These are phyloP conservation scores for Sarocladiaceae sp. DNA, from an alignment of 2,329 filamentous ascomycete genomes.

Conservation along the genomic window DNA sequence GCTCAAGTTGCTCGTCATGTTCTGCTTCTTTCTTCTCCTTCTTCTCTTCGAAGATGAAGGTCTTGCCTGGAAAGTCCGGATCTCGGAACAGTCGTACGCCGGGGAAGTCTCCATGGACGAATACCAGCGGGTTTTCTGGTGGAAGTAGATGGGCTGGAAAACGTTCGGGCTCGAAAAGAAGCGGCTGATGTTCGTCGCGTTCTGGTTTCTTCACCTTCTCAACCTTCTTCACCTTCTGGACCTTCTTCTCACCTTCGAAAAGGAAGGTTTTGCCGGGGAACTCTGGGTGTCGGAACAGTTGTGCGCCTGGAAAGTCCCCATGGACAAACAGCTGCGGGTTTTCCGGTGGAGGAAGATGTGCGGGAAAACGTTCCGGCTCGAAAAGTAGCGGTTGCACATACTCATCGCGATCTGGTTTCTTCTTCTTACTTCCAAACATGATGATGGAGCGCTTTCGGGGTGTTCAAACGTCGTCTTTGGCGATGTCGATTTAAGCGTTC, in stretches of 20 bases:
- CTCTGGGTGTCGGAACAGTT: background rate
- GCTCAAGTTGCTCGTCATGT: background rate
- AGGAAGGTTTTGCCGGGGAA: slow-evolving; percentile 1
- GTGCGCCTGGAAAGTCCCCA: background rate
- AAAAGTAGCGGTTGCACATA: background rate
- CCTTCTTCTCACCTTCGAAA: background rate
- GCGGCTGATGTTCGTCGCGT: background rate
- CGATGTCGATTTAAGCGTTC: no score
- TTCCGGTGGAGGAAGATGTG: background rate
- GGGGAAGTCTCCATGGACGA: background rate
- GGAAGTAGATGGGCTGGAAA: background rate
- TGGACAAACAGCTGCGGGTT: background rate
- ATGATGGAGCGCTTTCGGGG: no score
- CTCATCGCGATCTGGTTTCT: no score
- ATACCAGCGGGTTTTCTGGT: background rate
- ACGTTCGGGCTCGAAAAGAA: background rate
- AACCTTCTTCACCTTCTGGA: background rate
- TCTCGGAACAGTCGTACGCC: background rate
- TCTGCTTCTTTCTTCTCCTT: background rate
- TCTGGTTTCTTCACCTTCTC: no score
- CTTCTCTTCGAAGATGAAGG: background rate
- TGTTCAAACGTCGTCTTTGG: no score
- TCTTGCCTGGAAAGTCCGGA: background rate
- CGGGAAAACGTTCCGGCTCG: background rate
- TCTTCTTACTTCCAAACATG: no score